phyloP scores from a whole-genome alignment of 2,329 filamentous ascomycete species.

The Geoglossum cookeanum region DNA sequence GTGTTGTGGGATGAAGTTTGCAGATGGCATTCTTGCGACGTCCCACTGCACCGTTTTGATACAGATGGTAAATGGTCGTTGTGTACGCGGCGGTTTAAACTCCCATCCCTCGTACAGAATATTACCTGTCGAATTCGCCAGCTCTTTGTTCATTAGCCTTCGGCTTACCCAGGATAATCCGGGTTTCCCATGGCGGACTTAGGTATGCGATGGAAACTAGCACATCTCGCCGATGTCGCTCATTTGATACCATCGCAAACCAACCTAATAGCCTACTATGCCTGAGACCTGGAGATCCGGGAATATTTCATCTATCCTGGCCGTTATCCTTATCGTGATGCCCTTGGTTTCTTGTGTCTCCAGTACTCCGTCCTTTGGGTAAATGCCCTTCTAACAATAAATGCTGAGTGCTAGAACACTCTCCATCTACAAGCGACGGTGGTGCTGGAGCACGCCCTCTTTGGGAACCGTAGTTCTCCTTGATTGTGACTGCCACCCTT shows the following conservation, averaged over 20 bases:
- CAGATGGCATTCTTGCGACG: no score
- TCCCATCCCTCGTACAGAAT: no score
- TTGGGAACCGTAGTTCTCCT: neutral
- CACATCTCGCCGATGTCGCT: neutral
- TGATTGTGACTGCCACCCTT: neutral
- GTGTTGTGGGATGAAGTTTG: no score
- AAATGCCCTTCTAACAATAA: neutral
- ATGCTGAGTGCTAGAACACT: neutral
- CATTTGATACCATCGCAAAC: neutral
- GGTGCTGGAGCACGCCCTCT: neutral
- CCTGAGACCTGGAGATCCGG: neutral
- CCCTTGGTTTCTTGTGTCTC: neutral
- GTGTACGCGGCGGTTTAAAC: no score
- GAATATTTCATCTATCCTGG: neutral
- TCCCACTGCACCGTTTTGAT: no score
- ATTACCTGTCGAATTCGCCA: no score
- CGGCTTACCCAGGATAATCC: no score
- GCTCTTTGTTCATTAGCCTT: no score
- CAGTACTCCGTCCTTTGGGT: neutral
- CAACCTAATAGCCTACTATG: neutral
- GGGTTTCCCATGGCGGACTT: slow-evolving; percentile 8
- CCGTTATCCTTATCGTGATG: neutral
- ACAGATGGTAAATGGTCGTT: no score
- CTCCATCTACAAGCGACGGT: neutral
- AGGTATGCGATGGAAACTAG: neutral